Conservation (phyloP, 805 yeast species). For the Saturnispora kantuleensis region DNA sequence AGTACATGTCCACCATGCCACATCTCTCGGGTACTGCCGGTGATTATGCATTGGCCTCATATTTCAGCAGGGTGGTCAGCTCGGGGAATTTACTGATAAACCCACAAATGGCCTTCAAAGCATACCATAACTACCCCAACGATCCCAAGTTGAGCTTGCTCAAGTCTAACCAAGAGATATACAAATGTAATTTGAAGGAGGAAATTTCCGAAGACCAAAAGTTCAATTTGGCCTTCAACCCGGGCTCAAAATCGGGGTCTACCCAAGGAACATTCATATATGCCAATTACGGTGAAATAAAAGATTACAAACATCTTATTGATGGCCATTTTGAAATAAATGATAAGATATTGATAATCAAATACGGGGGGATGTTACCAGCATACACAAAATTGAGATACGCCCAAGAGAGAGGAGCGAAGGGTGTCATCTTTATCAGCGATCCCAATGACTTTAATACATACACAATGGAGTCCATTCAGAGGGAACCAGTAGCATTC, state of each 20-base stretch:
- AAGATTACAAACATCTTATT: constrained; percentile 40
- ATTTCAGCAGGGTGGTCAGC: constrained; percentile 47
- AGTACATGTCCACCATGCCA: constrained; percentile 70
- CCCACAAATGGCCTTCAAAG: constrained; percentile 40
- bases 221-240: constrained; percentile 46
- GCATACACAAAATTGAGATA: constrained; percentile 41
- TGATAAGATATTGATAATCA: constrained; percentile 49
- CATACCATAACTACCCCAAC: constrained; percentile 58
- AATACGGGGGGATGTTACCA: constrained; percentile 41
- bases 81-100: constrained; percentile 46
- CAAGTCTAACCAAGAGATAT: constrained; percentile 16
- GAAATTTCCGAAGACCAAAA: constrained; percentile 8
- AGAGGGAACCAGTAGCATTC: constrained; percentile 44
- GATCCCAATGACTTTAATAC: constrained; percentile 25
- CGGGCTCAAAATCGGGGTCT: constrained; percentile 53
- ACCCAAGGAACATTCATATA: constrained; percentile 46
- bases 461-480: constrained; percentile 36
- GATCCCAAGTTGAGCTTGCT: constrained; percentile 22
- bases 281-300: constrained; percentile 53
- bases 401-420: constrained; percentile 50
- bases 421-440: constrained; percentile 60
- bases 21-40: constrained; percentile 87
- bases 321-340: constrained; percentile 31
- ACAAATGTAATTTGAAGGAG: constrained; percentile 19
- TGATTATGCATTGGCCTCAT: constrained; percentile 61